Base-by-base conservation (phyloP, 306 rosid species). In the Cercis canadensis region DNA sequence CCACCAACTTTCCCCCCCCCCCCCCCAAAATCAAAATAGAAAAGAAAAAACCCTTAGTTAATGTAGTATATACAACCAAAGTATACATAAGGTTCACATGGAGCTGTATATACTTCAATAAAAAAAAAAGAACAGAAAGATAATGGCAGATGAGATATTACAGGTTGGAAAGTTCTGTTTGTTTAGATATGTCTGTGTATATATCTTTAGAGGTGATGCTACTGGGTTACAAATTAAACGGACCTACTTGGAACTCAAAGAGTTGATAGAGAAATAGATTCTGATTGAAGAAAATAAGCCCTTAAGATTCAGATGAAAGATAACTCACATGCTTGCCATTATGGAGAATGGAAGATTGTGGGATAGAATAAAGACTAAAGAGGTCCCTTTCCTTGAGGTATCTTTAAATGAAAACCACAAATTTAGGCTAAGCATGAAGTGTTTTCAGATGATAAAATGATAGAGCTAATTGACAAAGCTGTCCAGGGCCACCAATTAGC, bases 251-350 rank as follows among this genome's bases (percentile, higher is more conserved):
- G 67, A 21, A 44, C 18, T 74, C 39, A 46, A 55, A 34, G 60
- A 44, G 52, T 18, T 69, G 14, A 36, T 65, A 65, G 11, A 70
- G 59, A 56, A 79, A 63, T 18, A 33, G 51, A 67, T 70, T 84
- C 69, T 47, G 62, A 74, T 74, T 72, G 21, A 53, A 62, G 62
- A 17, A 73, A 41, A 62, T 71, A 34, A 62, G 31, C 44, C 76
- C 63, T 17, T n/a, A 61, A 80, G 75, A 76, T 79, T 75, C 58
- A 72, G 70, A 64, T 18, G 33, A 34, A 76, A 63, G 74, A 70
- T 52, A 53, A 40, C 69, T 81, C 85, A 80, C 92, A 86, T 88
- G 96, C 61, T 60, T 78, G 83, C 72, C 91, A 88, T 85, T 78
- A 57, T 0, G 39, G 66, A 74, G 83, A 64, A 86, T 72, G 70